These are phyloP conservation scores for Leptomonas seymouri DNA, from an alignment of 208 protist genomes.

Conservation along the genomic window DNA sequence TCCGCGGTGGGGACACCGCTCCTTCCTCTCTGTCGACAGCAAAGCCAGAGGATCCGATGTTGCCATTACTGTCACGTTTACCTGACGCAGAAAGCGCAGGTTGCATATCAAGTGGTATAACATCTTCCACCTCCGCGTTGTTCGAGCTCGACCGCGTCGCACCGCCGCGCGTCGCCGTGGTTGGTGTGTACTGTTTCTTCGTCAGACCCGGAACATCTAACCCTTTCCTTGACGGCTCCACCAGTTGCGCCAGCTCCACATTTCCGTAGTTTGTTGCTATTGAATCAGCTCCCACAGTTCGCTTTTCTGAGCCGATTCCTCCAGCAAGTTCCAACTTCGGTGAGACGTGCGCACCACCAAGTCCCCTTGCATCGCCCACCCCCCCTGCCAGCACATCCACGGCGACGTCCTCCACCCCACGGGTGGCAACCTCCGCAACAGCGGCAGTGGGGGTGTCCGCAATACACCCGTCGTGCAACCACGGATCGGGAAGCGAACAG, in stretches of 20 bases:
- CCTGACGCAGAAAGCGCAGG: too few species aligned
- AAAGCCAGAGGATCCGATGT: too few species aligned
- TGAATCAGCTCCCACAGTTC: not conserved
- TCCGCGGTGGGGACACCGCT: too few species aligned
- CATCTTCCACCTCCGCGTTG: slow-evolving; percentile 33
- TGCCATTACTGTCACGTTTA: too few species aligned
- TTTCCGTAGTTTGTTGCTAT: not conserved
- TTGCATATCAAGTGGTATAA: slow-evolving; percentile 14
- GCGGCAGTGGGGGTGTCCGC: not conserved
- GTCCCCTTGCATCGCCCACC: not conserved
- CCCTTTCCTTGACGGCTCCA: not conserved
- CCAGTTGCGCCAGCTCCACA: slow-evolving; percentile 6
- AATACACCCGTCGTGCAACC: not conserved
- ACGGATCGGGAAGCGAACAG: not conserved
- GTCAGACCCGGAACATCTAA: not conserved
- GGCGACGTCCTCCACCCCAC: slow-evolving; percentile 1
- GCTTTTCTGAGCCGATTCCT: not conserved
- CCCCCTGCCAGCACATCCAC: not conserved
- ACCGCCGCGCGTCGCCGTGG: slow-evolving; percentile 9
- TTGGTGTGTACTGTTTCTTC: not conserved
- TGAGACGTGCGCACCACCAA: too few species aligned
- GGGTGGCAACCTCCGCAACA: not conserved
- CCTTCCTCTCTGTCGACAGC: too few species aligned
- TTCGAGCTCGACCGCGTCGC: slow-evolving; percentile 7
- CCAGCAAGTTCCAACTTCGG: too few species aligned